Evolutionary conservation across 345 rosid species (phyloP), one percentile per base, ranked within the genome.

Genomic region (Aquilaria yunnanensis): DNA sequence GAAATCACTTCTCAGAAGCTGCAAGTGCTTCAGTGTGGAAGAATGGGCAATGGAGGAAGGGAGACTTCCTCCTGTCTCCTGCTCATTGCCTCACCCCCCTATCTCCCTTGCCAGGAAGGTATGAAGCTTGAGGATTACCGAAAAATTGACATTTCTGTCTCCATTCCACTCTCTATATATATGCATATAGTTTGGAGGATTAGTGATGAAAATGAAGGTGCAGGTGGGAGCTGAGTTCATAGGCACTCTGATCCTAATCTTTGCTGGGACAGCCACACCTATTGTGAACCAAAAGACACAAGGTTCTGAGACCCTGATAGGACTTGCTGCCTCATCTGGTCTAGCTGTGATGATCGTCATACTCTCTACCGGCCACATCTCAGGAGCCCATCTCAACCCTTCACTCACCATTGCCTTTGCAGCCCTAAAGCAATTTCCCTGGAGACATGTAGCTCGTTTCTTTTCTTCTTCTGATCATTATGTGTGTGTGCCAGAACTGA

Each of bases 141-240:
- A 14, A 45, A 32, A 5, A 67, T n/a, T 14, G 14, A 10, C 31
- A 54, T 2, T 37, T 12, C 30, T 6, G 14, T 30, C 37, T 32
- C 32, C 13, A 6, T 61, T 47, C 14, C 46, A 13, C 50, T 14
- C 29, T 47, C 1, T 43, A n/a, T 31, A 48, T 10, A 9, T 13
- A 2, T 13, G 16, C 14, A 9, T 33, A 43, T 46, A n/a, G 32
- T 54, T 47, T 29, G 5, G 31, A 34, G 56, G 12, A 23, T 41
- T 33, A 32, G 43, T 51, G 64, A 8, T 10, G 14, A 31, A 23
- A 51, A 57, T 6, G 4, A 56, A 14, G 31, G 14, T 29, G 14
- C 71, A 89, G 96, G 87, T 92, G 80, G 95, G 95, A 69, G 95
- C 90, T n/a, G 98, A 89, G 71, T 92, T 92, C 65, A 71, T 87